Evolutionary conservation across 441 rosid species (phyloP), one percentile per base, ranked within the genome.

Genomic region (Aleurites moluccanus): DNA sequence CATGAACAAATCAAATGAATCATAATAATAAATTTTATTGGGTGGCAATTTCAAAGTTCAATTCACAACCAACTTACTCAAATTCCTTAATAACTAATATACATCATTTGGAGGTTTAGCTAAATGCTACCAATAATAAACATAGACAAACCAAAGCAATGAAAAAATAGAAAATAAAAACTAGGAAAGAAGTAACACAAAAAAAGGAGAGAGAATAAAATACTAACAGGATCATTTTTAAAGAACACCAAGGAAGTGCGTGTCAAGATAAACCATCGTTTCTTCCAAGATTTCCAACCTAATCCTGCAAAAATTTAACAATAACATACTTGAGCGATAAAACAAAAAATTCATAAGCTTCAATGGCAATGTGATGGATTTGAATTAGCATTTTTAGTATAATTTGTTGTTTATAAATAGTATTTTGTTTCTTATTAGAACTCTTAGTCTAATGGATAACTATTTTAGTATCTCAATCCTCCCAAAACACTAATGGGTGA

Each of bases 201-300:
- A 44, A 78, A 62, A 77, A 63, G 23, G 38, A 30, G 33, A 30
- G 33, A 30, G 2, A 30, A 67, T 60, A 14, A 25, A 20, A 74
- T 77, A 88, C 98, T 92, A 66, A 96, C 97, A 68, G 97, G 99
- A 80, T 96, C 97, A 83, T 88, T 93, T 87, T 91, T 96, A 75
- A 96, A 93, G 91, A 93, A 93, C 77, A 96, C 97, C 92, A 93
- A 88, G 28, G 98, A 93, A 69, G 93, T 90, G 65, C 97, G 97
- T 42, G 98, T 93, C 78, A 96, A 91, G 79, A 96, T 91, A 84
- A 96, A 96, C 99, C 99, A 96, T 64, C 97, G 97, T 82, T 90
- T 96, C 87, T 96, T 96, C 99, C 99, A 96, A 70, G 98, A 96
- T 78, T 91, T 93, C 99, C 98, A 96, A 76, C 99, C 98, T 76